Base-by-base conservation (phyloP, 2,329 filamentous ascomycete species). In the Paecilomyces variotii region DNA sequence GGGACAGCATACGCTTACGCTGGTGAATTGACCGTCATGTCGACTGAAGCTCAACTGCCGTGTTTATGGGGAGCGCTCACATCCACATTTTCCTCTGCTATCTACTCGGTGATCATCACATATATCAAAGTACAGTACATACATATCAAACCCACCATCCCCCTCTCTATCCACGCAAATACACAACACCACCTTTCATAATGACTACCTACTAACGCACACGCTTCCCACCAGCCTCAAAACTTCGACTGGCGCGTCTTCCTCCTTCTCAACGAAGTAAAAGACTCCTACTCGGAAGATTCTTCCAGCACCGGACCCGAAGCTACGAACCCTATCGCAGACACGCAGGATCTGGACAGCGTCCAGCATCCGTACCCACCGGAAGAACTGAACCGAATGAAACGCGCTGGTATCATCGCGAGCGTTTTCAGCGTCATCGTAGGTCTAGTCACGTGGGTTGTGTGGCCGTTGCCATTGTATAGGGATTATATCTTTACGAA, bases 81-180 rank as follows among this genome's bases (percentile, higher is more conserved):
- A 0, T 75, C 75, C 0, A 70, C 76, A 57, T 76, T 78, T 63
- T 73, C 72, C 0, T 76, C 76, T 2, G 68, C 69, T 1, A 57
- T 78, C 0, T 77, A 74, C 61, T 76, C 76, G 0, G 67, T 78
- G 2, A 54, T 74, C 30, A 74, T 78, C 24, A 59, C 57, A 19
- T 57, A 56, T 54, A 59, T 59, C 10, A 56, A 59, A 26, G 54
- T 56, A 19, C 19, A 19, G n/a, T 19, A 53, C 14, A 14, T 45
- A 45, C 35, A 45, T 45, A 19, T 1, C 14, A 7, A 45, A 19
- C 6, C 3, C 4, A 19, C 14, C 35, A 32, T 10, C 6, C 30
- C 11, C 19, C 19, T 19, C 19, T 19, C 19, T 32, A 32, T 32
- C 7, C 6, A 1, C 7, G 6, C 30, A 32, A 32, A 32, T 10